Base-by-base conservation (phyloP, 108 stramenopile species). In the Chaetoceros tenuissimus region DNA sequence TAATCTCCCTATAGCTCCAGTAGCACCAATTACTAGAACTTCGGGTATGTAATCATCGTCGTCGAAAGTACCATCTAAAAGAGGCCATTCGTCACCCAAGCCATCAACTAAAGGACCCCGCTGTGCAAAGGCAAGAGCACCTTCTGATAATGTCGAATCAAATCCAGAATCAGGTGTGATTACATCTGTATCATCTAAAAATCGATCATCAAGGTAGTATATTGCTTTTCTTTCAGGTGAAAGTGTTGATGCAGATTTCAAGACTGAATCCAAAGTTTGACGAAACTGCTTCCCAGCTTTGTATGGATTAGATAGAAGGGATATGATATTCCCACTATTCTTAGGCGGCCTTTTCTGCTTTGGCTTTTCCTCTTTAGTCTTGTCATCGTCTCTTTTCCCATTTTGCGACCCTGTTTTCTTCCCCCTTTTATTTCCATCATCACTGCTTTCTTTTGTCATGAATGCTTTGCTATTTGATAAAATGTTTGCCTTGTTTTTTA, bases 11-110 rank as follows among this genome's bases (percentile, higher is more conserved):
- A 89, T 71, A 28, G 77, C 75, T 23, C 88, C 88, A 13, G 91
- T 89, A 0, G 91, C 94, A 28, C 94, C 91, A 24, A 95, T 78
- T 7, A 95, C 88, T 18, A 95, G 67, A 30, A 95, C 89, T 60
- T 87, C 86, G 3, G 91, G 91, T 29, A 84, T 69, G 46, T 79
- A 75, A 49, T 77, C 79, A 26, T 70, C 52, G 24, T 57, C 60
- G 3, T 51, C 61, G 31, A 34, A 48, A 3, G 34, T 10, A 40
- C 13, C 34, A 10, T 40, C 13, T 13, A 40, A 10, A n/a, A n/a
- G n/a, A n/a, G n/a, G n/a, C n/a, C n/a, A n/a, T n/a, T n/a, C n/a
- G n/a, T n/a, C n/a, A 10, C 34, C 13, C 66, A 50, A 30, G 20
- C 57, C 58, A 51, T 30, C 44, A 25, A 62, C 27, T 24, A 51